phyloP scores from a whole-genome alignment of 768 basidiomycete species.

The Stropharia rugosoannulata region DNA sequence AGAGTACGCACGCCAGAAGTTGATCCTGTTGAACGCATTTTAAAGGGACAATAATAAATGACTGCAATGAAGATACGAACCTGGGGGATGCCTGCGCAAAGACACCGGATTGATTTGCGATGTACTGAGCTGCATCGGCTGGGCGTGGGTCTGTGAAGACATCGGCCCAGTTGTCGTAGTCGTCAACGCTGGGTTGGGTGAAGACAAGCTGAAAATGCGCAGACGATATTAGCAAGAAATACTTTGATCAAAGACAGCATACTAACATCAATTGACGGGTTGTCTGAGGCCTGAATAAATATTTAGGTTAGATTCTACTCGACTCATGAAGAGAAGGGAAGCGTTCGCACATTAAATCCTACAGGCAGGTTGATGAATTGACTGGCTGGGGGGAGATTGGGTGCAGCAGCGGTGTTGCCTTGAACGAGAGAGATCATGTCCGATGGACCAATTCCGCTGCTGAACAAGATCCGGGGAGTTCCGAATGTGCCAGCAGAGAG shows the following conservation, averaged over 20 bases:
- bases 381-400: constrained; percentile 43
- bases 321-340: neutral
- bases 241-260: neutral
- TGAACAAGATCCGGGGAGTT: constrained; percentile 55
- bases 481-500: constrained; percentile 59
- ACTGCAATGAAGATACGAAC: neutral
- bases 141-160: constrained; percentile 54
- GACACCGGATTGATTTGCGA: constrained; percentile 49
- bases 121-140: constrained; percentile 57
- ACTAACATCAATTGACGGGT: constrained; percentile 57
- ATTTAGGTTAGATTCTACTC: neutral
- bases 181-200: constrained; percentile 60
- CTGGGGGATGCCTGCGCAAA: constrained; percentile 54
- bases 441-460: constrained; percentile 58
- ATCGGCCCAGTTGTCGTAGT: constrained; percentile 65
- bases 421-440: constrained; percentile 56
- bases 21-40: constrained; percentile 33
- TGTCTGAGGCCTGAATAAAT: constrained; percentile 45
- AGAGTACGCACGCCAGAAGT: constrained; percentile 60
- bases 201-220: constrained; percentile 46
- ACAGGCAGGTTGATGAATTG: constrained; percentile 63
- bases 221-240: neutral
- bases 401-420: constrained; percentile 41
- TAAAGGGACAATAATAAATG: neutral
- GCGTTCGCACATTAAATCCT: constrained; percentile 40